phyloP scores from a whole-genome alignment of 768 basidiomycete species.

The Tylopilus rubrobrunneus region DNA sequence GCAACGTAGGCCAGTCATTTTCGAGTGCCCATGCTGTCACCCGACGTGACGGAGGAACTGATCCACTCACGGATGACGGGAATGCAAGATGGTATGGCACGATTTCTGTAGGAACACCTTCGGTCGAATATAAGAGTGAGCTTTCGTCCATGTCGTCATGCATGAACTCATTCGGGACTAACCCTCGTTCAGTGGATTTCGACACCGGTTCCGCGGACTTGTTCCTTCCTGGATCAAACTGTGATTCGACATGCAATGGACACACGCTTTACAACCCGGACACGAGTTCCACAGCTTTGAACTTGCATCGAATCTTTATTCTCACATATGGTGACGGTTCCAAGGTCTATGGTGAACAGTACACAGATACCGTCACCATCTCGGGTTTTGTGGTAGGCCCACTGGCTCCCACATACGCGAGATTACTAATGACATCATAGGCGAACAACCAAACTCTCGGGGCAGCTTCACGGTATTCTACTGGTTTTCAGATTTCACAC shows the following conservation, averaged over 20 bases:
- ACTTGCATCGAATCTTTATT: constrained; percentile 26
- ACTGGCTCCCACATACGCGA: neutral
- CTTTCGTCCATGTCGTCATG: neutral
- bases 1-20: neutral
- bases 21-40: neutral
- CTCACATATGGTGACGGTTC: constrained; percentile 44
- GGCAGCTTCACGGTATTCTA: constrained; percentile 19
- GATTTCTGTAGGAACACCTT: constrained; percentile 24
- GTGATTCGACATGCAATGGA: constrained; percentile 28
- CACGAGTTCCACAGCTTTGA: constrained; percentile 27
- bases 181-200: constrained; percentile 23
- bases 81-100: constrained; percentile 24
- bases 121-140: constrained; percentile 18
- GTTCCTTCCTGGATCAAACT: constrained; percentile 29
- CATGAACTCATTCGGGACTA: neutral
- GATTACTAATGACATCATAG: constrained; percentile 16
- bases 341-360: constrained; percentile 35
- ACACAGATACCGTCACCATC: constrained; percentile 38
- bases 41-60: constrained; percentile 7
- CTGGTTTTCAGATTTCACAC: constrained; percentile 3
- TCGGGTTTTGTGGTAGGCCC: constrained; percentile 26
- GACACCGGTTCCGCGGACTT: constrained; percentile 36
- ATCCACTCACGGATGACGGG: constrained; percentile 13
- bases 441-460: constrained; percentile 22
- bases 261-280: constrained; percentile 37